Evolutionary conservation across 805 yeast species (phyloP).

Genomic region (Pichia paraexigua): DNA sequence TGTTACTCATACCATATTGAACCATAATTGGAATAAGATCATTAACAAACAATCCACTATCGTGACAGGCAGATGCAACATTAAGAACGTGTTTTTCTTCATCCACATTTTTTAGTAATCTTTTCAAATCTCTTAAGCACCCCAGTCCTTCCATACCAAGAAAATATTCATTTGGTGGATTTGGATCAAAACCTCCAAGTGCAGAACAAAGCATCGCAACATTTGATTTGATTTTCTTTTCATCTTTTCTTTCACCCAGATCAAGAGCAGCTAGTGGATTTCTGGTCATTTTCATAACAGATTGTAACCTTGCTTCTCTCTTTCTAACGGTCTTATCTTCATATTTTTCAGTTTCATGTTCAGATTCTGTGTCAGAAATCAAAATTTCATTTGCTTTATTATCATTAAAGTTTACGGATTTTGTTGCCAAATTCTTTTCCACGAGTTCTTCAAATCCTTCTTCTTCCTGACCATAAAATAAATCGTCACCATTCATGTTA

Average conservation of each 20-base stretch:
- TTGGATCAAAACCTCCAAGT: conserved; percentile 79
- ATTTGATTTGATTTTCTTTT: conserved; percentile 51
- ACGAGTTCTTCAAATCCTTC: conserved; percentile 15
- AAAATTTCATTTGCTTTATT: conserved; percentile 7
- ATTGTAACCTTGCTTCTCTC: conserved; percentile 4
- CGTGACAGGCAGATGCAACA: conserved; percentile 84
- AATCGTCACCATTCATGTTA: conserved; percentile 8
- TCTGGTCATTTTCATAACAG: conserved; percentile 6
- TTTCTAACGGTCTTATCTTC: not conserved
- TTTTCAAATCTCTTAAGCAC: conserved; percentile 77
- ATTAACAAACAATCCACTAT: conserved; percentile 59
- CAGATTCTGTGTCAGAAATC: conserved; percentile 4
- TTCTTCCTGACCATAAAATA: conserved; percentile 17
- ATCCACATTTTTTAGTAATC: conserved; percentile 83
- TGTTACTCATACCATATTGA: conserved; percentile 28
- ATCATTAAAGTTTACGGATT: not conserved
- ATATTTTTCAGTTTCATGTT: not conserved
- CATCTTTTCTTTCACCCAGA: conserved; percentile 13
- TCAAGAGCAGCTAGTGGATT: not conserved
- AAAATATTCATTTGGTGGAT: conserved; percentile 42
- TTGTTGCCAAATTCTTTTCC: conserved; percentile 6
- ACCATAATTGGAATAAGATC: conserved; percentile 71
- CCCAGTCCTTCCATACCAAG: conserved; percentile 85
- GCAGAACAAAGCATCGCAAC: conserved; percentile 80
- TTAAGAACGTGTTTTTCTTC: conserved; percentile 61